A percentile compares a stretch with the other conserved stretches of the same genome.
phyloP scores from a whole-genome alignment of 192 early-diverging fungal genomes.

The Endogone sp. region DNA sequence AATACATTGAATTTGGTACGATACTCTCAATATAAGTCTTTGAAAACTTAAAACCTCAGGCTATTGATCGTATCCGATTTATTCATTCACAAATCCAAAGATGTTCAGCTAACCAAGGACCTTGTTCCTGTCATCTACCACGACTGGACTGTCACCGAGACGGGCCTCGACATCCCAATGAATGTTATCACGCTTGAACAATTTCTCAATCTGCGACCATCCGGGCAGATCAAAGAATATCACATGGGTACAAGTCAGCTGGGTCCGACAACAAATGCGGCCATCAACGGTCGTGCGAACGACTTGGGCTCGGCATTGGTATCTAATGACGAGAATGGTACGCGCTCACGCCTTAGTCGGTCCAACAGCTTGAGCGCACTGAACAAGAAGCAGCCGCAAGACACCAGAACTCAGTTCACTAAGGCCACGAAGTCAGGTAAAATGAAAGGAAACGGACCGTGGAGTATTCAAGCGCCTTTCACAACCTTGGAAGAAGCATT shows the following conservation, averaged over 20 bases:
- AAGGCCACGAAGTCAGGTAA: constrained; percentile 33
- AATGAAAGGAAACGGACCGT: constrained; percentile 72
- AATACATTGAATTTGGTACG: constrained; percentile 88
- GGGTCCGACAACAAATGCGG: background rate
- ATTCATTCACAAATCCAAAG: constrained; percentile 27
- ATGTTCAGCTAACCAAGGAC: constrained; percentile 92
- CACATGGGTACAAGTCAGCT: constrained; percentile 25
- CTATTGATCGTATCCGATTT: background rate
- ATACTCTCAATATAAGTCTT: no score
- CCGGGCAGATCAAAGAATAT: constrained; percentile 37
- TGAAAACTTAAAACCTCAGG: background rate
- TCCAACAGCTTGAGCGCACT: constrained; percentile 45
- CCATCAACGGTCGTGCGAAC: constrained; percentile 2
- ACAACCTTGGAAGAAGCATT: constrained; percentile 80
- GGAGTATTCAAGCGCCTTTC: constrained; percentile 84
- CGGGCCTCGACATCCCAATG: constrained; percentile 65
- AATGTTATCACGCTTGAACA: constrained; percentile 65
- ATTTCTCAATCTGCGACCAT: constrained; percentile 54
- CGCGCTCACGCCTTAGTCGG: constrained; percentile 19
- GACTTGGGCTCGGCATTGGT: background rate
- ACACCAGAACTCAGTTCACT: constrained; percentile 6
- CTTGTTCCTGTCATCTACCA: constrained; percentile 86
- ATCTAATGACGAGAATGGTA: background rate
- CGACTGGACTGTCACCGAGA: constrained; percentile 82
- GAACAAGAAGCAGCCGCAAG: constrained; percentile 5